Evolutionary conservation across 2,329 filamentous ascomycete species (phyloP).

Genomic region (Trichoderma breve): DNA sequence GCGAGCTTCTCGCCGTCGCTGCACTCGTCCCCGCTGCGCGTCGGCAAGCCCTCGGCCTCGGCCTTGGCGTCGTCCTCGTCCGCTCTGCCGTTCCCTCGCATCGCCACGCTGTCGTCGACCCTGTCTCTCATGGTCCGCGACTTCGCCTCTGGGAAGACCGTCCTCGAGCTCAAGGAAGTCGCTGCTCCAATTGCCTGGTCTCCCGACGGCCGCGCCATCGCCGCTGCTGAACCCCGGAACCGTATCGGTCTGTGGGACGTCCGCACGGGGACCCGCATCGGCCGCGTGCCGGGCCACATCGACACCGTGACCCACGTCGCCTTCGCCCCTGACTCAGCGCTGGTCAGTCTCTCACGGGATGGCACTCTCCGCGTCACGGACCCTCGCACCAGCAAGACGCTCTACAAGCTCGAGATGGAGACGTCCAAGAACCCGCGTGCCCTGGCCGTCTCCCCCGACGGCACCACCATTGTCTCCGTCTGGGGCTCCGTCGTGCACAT

Average conservation of each 20-base stretch:
- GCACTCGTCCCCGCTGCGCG: not conserved
- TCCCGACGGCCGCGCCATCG: slow-evolving; percentile 32
- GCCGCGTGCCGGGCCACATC: slow-evolving; percentile 37
- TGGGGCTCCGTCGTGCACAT: slow-evolving; percentile 40
- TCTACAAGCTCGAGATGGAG: slow-evolving; percentile 38
- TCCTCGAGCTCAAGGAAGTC: slow-evolving; percentile 33
- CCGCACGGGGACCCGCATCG: slow-evolving; percentile 29
- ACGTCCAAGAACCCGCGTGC: slow-evolving; percentile 29
- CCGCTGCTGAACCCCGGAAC: slow-evolving; percentile 31
- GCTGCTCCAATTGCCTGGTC: slow-evolving; percentile 35
- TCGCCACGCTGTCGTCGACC: slow-evolving; percentile 33
- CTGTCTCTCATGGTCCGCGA: slow-evolving; percentile 35
- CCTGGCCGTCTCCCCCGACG: slow-evolving; percentile 36
- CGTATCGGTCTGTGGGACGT: slow-evolving; percentile 37
- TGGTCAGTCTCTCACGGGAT: slow-evolving; percentile 40
- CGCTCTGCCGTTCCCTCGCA: not conserved
- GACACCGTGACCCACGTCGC: slow-evolving; percentile 38
- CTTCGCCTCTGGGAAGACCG: slow-evolving; percentile 32
- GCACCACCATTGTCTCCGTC: slow-evolving; percentile 36
- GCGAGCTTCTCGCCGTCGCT: slow-evolving; percentile 29
- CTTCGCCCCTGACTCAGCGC: slow-evolving; percentile 27
- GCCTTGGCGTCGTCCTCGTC: not conserved
- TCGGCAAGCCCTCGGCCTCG: not conserved
- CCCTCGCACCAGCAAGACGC: slow-evolving; percentile 33
- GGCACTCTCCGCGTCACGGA: slow-evolving; percentile 40